Percentiles rank a stretch among this genome's conserved stretches.
Conservation (phyloP, 306 rosid species). For the Cucumis sativus region DNA sequence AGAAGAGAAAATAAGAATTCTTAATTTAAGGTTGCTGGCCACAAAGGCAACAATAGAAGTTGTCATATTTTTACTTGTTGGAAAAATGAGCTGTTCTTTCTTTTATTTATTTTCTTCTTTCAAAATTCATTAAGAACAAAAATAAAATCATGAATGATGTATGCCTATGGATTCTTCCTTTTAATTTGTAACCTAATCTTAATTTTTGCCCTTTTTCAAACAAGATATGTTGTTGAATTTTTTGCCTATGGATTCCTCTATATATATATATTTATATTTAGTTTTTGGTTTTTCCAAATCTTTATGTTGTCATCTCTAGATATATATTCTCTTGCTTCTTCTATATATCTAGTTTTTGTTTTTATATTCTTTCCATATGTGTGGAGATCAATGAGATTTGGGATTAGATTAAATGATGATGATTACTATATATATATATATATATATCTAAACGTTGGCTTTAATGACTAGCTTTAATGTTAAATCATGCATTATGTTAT, state of each 20-base stretch:
- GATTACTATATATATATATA: background rate
- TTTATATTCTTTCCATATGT: background rate
- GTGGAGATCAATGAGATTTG: background rate
- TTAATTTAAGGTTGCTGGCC: constrained; percentile 4
- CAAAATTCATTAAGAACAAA: background rate
- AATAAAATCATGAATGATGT: background rate
- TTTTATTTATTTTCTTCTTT: background rate
- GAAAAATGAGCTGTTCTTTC: background rate
- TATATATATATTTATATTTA: background rate
- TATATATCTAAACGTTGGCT: background rate
- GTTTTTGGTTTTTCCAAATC: background rate
- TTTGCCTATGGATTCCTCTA: background rate
- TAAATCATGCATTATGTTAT: background rate
- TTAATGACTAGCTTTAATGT: background rate
- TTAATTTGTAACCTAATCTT: background rate
- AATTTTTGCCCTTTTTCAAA: background rate
- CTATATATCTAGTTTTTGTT: background rate
- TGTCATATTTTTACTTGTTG: background rate
- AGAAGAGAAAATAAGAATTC: background rate
- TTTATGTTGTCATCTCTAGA: background rate
- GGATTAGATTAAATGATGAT: background rate
- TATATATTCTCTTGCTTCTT: background rate
- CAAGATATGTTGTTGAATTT: background rate
- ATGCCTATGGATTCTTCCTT: background rate
- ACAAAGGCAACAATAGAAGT: background rate